Evolutionary conservation across 2,329 filamentous ascomycete genomes (phyloP).

Genomic region (Macrophomina tecta): DNA sequence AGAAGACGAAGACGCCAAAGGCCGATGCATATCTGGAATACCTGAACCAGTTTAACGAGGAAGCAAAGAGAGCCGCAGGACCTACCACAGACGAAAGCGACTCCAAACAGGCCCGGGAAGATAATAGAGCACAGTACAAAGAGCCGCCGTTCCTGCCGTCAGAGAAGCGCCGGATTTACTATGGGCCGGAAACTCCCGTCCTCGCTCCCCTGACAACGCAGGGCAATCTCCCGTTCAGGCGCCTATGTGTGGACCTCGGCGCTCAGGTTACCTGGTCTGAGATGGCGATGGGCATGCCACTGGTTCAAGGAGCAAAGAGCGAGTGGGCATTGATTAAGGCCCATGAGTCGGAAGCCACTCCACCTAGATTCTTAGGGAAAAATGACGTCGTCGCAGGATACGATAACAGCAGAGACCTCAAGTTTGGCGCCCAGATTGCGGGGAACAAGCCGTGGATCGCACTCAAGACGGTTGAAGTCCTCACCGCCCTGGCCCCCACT

Average conservation of each 20-base stretch:
- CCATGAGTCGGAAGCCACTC: constrained; percentile 78
- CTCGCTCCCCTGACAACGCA: constrained; percentile 96
- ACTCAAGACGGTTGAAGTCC: constrained; percentile 82
- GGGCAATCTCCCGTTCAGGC: constrained; percentile 92
- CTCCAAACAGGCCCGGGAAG: constrained; percentile 53
- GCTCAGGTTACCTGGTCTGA: constrained; percentile 96
- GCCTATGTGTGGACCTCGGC: constrained; percentile 86
- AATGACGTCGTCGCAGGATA: constrained; percentile 73
- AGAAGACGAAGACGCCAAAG: constrained; percentile 71
- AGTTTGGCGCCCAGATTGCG: constrained; percentile 91
- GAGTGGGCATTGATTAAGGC: constrained; percentile 97
- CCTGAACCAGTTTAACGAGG: constrained; percentile 60
- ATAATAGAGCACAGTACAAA: constrained; percentile 79
- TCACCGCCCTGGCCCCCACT: constrained; percentile 78
- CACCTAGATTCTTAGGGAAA: constrained; percentile 70
- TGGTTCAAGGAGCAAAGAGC: constrained; percentile 86
- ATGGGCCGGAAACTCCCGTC: constrained; percentile 89
- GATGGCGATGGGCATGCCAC: constrained; percentile 91
- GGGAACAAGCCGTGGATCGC: constrained; percentile 91
- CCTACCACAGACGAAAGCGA: constrained; percentile 33
- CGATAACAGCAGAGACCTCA: constrained; percentile 80
- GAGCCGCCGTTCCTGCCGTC: constrained; percentile 88
- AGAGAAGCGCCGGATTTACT: constrained; percentile 93
- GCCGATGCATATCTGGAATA: constrained; percentile 79
- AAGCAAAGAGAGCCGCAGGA: constrained; percentile 37